Conservation (phyloP, 176 grass and related monocot genomes). For the sorghum (Sorghum bicolor) region Sorghum_bicolor_NCBIv3 NC_012872.2:52781501-52782000, state of each 20-base stretch:
- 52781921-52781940: not conserved
- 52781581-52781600: constrained; percentile 13
- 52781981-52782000: not conserved
- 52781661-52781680: constrained; percentile 75
- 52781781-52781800: constrained; percentile 79
- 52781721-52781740: constrained; percentile 72
- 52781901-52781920: constrained; percentile 20
- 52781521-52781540: constrained; percentile 1
- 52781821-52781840: constrained; percentile 88
- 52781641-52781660: constrained; percentile 83
- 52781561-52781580: not conserved
- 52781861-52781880: constrained; percentile 82
- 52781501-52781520: constrained; percentile 23
- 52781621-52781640: constrained; percentile 27
- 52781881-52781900: constrained; percentile 14
- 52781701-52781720: constrained; percentile 76
- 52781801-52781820: constrained; percentile 70
- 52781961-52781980: constrained; percentile 6
- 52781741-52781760: constrained; percentile 64
- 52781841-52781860: constrained; percentile 88
- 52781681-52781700: constrained; percentile 45
- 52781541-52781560: not conserved
- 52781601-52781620: not conserved
- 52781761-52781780: constrained; percentile 74
- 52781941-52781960: not conserved